Evolutionary conservation across 2,329 filamentous ascomycete genomes (phyloP).

Genomic region (Chaetomium strumarium): DNA sequence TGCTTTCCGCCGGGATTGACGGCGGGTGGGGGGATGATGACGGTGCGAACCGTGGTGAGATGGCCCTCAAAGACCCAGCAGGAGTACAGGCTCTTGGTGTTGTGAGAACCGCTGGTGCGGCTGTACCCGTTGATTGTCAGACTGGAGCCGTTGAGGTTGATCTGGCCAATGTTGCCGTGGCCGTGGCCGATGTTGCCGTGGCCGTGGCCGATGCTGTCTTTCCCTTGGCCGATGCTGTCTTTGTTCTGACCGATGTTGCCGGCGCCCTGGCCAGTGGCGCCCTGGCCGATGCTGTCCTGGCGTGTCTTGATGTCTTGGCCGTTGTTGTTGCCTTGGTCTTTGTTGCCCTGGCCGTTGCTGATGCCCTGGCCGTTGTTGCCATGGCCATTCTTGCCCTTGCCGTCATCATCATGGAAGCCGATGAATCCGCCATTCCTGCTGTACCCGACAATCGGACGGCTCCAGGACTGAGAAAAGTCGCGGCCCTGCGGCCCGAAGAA

Average conservation of each 20-base stretch:
- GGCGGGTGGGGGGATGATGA: background rate
- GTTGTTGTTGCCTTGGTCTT: background rate
- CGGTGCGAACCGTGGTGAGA: background rate
- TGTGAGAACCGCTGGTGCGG: conserved; percentile 3
- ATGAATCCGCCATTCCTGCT: background rate
- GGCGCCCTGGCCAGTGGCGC: too few relatives aligned
- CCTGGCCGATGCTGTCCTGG: background rate
- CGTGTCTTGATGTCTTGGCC: background rate
- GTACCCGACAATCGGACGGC: background rate
- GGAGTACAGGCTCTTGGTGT: conserved; percentile 10
- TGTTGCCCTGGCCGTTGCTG: background rate
- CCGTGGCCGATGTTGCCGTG: background rate
- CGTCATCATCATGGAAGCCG: conserved; percentile 24
- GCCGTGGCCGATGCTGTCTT: background rate
- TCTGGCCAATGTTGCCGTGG: background rate
- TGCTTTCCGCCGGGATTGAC: background rate
- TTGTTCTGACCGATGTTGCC: too few relatives aligned
- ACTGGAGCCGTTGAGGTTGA: background rate
- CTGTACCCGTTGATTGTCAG: background rate
- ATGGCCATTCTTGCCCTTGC: background rate
- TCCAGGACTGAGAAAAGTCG: conserved; percentile 9
- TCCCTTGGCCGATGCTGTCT: background rate
- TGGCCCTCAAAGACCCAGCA: conserved; percentile 14
- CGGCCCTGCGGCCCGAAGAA: background rate
- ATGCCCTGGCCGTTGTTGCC: background rate